These are phyloP conservation scores for Cercophora newfieldiana DNA, from an alignment of 495 filamentous ascomycete genomes.

Conservation along the genomic window DNA sequence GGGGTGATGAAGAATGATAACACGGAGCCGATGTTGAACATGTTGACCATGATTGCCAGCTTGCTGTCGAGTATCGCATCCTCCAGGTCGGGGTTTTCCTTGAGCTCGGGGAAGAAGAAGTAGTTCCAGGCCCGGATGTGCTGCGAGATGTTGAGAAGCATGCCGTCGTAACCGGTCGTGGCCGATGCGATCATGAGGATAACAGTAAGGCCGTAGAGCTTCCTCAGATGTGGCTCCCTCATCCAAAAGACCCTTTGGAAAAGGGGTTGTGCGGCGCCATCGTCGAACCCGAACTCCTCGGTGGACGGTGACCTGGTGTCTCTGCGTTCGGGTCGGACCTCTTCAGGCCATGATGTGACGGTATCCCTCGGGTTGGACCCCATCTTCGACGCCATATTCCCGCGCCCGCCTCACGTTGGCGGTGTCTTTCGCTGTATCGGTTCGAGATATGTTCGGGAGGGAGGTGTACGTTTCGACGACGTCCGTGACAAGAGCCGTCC, in stretches of 20 bases:
- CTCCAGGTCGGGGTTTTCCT: constrained; percentile 32
- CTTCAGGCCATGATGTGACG: background rate
- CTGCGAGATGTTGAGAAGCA: constrained; percentile 60
- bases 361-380: background rate
- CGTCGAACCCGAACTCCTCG: constrained; percentile 42
- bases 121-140: constrained; percentile 53
- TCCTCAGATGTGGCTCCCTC: constrained; percentile 58
- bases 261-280: constrained; percentile 47
- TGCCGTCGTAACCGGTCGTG: constrained; percentile 68
- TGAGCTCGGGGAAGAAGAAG: constrained; percentile 49
- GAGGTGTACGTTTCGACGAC: background rate
- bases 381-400: background rate
- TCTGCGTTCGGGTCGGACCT: constrained; percentile 6
- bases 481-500: background rate
- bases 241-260: constrained; percentile 63
- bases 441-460: no score
- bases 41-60: constrained; percentile 65
- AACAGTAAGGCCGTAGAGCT: constrained; percentile 56
- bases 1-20: constrained; percentile 66
- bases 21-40: constrained; percentile 69
- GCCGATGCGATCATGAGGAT: constrained; percentile 63
- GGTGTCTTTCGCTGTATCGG: background rate
- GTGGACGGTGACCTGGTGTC: constrained; percentile 19
- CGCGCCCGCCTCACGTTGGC: background rate
- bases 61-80: constrained; percentile 43